phyloP scores from a whole-genome alignment of 805 yeast genomes.

The Lachancea quebecensis region DNA sequence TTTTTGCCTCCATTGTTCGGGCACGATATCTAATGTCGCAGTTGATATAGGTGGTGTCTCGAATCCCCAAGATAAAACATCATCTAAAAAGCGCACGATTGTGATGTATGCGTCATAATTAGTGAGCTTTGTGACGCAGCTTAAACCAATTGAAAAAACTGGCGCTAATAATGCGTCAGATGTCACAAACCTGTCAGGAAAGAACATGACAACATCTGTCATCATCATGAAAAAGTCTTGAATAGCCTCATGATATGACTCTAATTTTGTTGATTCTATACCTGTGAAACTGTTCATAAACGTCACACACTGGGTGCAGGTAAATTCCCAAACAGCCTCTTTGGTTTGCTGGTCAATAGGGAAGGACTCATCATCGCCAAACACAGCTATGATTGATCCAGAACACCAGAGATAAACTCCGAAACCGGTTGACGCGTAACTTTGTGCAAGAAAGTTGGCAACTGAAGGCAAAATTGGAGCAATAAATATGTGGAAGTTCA shows the following conservation, averaged over 20 bases:
- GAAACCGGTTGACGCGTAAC: slow-evolving; percentile 58
- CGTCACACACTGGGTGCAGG: slow-evolving; percentile 55
- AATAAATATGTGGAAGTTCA: slow-evolving; percentile 34
- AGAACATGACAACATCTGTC: slow-evolving; percentile 69
- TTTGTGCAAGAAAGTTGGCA: slow-evolving; percentile 59
- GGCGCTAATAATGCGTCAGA: slow-evolving; percentile 41
- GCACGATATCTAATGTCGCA: slow-evolving; percentile 43
- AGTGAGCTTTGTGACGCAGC: slow-evolving; percentile 43
- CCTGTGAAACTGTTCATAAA: slow-evolving; percentile 42
- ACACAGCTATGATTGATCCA: slow-evolving; percentile 73
- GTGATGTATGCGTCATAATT: slow-evolving; percentile 67
- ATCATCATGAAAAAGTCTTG: slow-evolving; percentile 85
- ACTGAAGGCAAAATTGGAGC: slow-evolving; percentile 54
- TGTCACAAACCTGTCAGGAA: slow-evolving; percentile 34
- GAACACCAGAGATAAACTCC: slow-evolving; percentile 92
- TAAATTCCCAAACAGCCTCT: slow-evolving; percentile 66
- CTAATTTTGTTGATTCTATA: slow-evolving; percentile 16
- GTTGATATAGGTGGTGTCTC: slow-evolving; percentile 73
- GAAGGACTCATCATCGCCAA: slow-evolving; percentile 43
- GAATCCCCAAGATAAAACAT: slow-evolving; percentile 78
- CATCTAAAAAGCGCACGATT: slow-evolving; percentile 71
- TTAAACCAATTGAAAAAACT: slow-evolving; percentile 51
- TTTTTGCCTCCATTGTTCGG: slow-evolving; percentile 45
- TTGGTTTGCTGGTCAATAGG: slow-evolving; percentile 37
- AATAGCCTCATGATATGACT: slow-evolving; percentile 46